Conservation (phyloP, 176 grass and related monocot genomes). For the Paspalum notatum region DNA sequence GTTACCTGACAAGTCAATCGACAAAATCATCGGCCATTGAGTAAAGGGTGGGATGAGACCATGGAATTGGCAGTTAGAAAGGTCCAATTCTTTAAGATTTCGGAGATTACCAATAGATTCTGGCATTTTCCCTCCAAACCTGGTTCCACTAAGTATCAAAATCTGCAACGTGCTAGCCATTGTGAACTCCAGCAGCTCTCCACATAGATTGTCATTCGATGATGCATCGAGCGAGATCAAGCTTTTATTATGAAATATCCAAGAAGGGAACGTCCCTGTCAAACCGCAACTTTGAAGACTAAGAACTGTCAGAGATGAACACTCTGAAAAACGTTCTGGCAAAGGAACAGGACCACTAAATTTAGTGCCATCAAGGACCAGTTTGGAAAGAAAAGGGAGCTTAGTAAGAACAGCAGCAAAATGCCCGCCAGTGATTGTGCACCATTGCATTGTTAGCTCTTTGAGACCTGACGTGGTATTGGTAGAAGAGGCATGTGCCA, state of each 20-base stretch:
- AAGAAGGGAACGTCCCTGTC: conserved; percentile 27
- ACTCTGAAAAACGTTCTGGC: conserved; percentile 38
- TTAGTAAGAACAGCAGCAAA: conserved; percentile 26
- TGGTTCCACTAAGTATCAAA: conserved; percentile 5
- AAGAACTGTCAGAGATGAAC: conserved; percentile 42
- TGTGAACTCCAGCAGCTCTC: conserved; percentile 31
- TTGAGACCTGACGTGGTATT: conserved; percentile 32
- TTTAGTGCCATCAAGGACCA: conserved; percentile 39
- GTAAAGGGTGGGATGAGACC: conserved; percentile 40
- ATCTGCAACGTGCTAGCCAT: neutral
- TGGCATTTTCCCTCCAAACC: conserved; percentile 45
- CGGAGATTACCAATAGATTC: conserved; percentile 37
- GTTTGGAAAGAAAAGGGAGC: conserved; percentile 23
- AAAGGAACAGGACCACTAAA: conserved; percentile 26
- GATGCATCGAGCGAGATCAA: conserved; percentile 38
- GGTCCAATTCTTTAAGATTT: conserved; percentile 35
- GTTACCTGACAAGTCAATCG: conserved; percentile 44
- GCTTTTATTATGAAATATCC: conserved; percentile 40
- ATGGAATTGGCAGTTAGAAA: conserved; percentile 48
- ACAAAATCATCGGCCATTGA: conserved; percentile 32
- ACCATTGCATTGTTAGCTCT: conserved; percentile 32
- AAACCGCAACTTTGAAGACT: conserved; percentile 33
- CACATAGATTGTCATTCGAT: conserved; percentile 31
- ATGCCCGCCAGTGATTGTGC: conserved; percentile 27
- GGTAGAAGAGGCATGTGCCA: neutral